A percentile compares a stretch with the other conserved stretches of the same genome.
These are phyloP conservation scores for Fraxinus anomala DNA, from an alignment of 257 asterid genomes.

Conservation along the genomic window DNA sequence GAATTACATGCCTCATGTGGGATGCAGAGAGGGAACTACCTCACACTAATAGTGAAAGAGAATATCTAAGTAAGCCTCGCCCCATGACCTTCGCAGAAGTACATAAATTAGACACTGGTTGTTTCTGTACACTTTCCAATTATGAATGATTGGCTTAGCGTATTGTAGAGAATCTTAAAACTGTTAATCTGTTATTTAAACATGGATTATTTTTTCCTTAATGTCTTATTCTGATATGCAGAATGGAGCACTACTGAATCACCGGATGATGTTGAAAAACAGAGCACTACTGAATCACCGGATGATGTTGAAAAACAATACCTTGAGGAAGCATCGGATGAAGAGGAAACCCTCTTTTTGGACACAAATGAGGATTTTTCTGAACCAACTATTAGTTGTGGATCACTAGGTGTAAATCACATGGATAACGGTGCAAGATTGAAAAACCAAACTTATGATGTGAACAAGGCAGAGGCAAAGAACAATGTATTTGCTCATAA, in stretches of 20 bases:
- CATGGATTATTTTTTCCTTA: background rate
- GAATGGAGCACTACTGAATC: constrained; percentile 98
- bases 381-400: constrained; percentile 40
- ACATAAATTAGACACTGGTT: background rate
- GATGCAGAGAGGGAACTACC: background rate
- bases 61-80: background rate
- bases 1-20: background rate
- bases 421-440: constrained; percentile 35
- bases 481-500: constrained; percentile 27
- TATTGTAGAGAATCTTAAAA: background rate
- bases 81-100: background rate
- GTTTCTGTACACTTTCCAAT: background rate
- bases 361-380: constrained; percentile 70
- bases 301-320: constrained; percentile 93
- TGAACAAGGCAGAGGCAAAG: constrained; percentile 25
- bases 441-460: constrained; percentile 33
- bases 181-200: background rate
- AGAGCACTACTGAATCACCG: constrained; percentile 95
- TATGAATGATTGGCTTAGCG: background rate
- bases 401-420: constrained; percentile 41
- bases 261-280: constrained; percentile 91
- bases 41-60: background rate
- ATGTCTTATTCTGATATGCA: constrained; percentile 35
- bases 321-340: constrained; percentile 85
- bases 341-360: constrained; percentile 71